phyloP scores from a whole-genome alignment of 2,329 filamentous ascomycete species.

The Immersiporthe knoxdaviesiana region DNA sequence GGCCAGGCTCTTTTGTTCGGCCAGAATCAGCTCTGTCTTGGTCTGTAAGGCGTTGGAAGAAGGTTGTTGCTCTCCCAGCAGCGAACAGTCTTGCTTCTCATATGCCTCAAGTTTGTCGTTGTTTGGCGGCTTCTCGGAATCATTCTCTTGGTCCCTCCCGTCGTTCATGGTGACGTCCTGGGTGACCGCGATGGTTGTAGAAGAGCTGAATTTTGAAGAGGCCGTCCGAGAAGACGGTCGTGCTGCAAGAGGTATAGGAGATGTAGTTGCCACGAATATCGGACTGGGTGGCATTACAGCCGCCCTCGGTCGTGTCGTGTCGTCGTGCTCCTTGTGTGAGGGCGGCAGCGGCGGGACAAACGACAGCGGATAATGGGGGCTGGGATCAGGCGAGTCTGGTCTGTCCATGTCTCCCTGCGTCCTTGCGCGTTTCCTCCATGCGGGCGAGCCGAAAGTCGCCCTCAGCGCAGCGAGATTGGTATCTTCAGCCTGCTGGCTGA shows the following conservation, averaged over 20 bases:
- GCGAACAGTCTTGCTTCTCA: slow-evolving; percentile 24
- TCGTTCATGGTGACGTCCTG: slow-evolving; percentile 24
- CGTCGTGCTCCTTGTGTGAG: slow-evolving; percentile 13
- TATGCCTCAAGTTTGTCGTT: slow-evolving; percentile 17
- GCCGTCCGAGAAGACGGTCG: slow-evolving; percentile 15
- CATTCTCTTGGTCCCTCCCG: slow-evolving; percentile 6
- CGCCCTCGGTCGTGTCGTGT: slow-evolving; percentile 18
- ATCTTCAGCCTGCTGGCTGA: slow-evolving; percentile 17
- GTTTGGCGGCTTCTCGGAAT: slow-evolving; percentile 8
- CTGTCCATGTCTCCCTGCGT: slow-evolving; percentile 19
- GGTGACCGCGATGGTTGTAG: slow-evolving; percentile 29
- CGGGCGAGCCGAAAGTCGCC: slow-evolving; percentile 18
- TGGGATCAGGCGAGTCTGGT: slow-evolving; percentile 2
- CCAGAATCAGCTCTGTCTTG: slow-evolving; percentile 52
- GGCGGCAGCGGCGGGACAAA: slow-evolving; percentile 26
- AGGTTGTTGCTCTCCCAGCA: background rate
- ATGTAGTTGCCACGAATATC: slow-evolving; percentile 2
- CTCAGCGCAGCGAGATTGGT: slow-evolving; percentile 8
- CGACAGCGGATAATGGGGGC: slow-evolving; percentile 15
- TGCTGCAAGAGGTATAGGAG: slow-evolving; percentile 5
- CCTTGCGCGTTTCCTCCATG: slow-evolving; percentile 28
- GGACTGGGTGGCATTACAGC: slow-evolving; percentile 13
- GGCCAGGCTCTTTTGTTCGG: slow-evolving; percentile 55
- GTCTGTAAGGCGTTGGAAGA: slow-evolving; percentile 40
- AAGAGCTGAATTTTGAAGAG: slow-evolving; percentile 14